Evolutionary conservation across 1,139 yeast genomes (phyloP).

Genomic region (Yamadazyma taylorii): DNA sequence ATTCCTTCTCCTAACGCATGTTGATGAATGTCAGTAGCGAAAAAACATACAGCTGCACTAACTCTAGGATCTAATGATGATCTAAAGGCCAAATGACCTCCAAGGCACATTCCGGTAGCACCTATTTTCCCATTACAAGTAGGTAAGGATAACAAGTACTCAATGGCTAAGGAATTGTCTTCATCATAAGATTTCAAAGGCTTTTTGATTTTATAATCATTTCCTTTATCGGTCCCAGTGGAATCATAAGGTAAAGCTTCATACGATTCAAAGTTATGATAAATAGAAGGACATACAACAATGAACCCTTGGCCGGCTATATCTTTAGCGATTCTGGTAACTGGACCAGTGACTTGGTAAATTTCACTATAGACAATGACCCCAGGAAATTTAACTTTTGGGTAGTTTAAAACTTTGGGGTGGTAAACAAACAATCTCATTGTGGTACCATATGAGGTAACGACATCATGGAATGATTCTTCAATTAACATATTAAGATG

Average conservation of each 20-base stretch:
- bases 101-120: constrained; percentile 85
- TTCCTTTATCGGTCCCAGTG: constrained; percentile 77
- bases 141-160: constrained; percentile 53
- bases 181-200: constrained; percentile 75
- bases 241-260: constrained; percentile 70
- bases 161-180: constrained; percentile 64
- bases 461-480: constrained; percentile 64
- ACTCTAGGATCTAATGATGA: constrained; percentile 68
- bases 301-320: constrained; percentile 81
- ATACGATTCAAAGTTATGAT: constrained; percentile 68
- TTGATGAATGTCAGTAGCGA: constrained; percentile 78
- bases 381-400: constrained; percentile 76
- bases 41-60: constrained; percentile 70
- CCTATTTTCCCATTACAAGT: constrained; percentile 77
- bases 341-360: constrained; percentile 81
- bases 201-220: constrained; percentile 63
- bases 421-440: constrained; percentile 67
- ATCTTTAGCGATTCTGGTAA: constrained; percentile 70
- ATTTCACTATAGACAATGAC: constrained; percentile 79
- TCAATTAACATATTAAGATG: constrained; percentile 72
- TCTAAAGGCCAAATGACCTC: constrained; percentile 81
- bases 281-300: constrained; percentile 75
- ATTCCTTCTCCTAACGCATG: constrained; percentile 62
- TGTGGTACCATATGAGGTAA: constrained; percentile 64
- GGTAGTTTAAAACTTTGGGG: constrained; percentile 71